Percentiles rank a stretch among this genome's conserved stretches.
phyloP scores from a whole-genome alignment of 371 early-diverging fungal genomes.

The Batrachochytrium dendrobatidis region DNA sequence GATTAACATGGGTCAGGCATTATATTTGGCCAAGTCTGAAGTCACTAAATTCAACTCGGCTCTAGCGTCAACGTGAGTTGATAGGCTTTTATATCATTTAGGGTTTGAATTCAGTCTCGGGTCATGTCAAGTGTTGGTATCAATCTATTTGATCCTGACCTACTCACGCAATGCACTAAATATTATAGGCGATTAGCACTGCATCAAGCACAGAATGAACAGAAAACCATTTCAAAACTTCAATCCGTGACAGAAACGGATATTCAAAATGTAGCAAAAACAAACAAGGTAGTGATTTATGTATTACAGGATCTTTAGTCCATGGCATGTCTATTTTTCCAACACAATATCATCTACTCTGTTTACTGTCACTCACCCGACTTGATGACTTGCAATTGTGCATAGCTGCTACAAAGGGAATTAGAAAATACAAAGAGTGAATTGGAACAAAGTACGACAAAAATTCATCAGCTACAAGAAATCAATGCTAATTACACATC shows the following conservation, averaged over 20 bases:
- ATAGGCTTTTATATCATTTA: conserved; percentile 7
- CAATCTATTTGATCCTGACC: neutral
- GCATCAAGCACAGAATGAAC: conserved; percentile 9
- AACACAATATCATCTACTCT: neutral
- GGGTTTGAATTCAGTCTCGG: no score
- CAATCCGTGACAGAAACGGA: conserved; percentile 2
- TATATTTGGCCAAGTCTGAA: conserved; percentile 30
- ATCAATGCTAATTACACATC: conserved; percentile 37
- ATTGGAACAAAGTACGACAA: conserved; percentile 21
- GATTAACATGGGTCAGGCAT: conserved; percentile 24
- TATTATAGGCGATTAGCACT: conserved; percentile 1
- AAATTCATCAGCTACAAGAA: conserved; percentile 25
- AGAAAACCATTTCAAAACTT: neutral
- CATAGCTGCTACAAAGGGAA: neutral
- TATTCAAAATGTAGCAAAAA: neutral
- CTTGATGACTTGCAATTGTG: neutral
- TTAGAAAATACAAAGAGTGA: conserved; percentile 9
- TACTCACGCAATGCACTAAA: neutral
- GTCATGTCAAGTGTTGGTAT: no score
- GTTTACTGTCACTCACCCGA: no score
- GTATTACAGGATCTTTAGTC: no score
- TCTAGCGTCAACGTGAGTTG: conserved; percentile 22
- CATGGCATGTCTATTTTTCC: no score
- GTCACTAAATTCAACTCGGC: conserved; percentile 25
- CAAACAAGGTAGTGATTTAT: conserved; percentile 6